Evolutionary conservation across 2,329 filamentous ascomycete genomes (phyloP), one percentile per base, ranked within the genome.

Genomic region (Nemania sp.): DNA sequence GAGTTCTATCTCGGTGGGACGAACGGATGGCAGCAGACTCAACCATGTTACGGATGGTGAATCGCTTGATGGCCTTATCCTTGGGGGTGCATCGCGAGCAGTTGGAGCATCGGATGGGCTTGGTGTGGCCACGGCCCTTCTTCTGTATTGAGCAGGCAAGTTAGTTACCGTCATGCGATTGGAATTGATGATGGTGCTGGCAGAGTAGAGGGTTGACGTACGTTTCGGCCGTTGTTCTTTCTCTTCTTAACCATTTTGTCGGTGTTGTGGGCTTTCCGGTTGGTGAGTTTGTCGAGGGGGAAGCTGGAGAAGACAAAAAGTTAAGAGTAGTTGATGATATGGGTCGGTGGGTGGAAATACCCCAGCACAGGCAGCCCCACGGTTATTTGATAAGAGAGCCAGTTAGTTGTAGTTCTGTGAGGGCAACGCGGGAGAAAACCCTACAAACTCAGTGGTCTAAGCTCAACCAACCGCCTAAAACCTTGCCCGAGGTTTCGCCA

Each of bases 11-110:
- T 49, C 20, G 43, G 56, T 5, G 29, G 32, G 75, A 93, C 94
- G 81, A 94, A 98, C 97, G 96, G 85, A 99, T 98, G 82, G 96
- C 96, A 82, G 97, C 96, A 81, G 94, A 98, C 88, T 99, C 96
- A 78, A 99, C 96, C 96, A 99, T 99, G 92, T 99, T 98, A 85
- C 96, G 92, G 90, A 99, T 89, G 87, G 96, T 99, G 90, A 99
- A 99, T 87, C 96, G 91, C 94, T 99, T 99, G 90, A 99, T 98
- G 78, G 97, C 96, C 93, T 99, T 99, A 83, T 99, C 96, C 92
- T 99, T 99, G 84, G 94, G 94, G 71, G 93, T 97, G 89, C 92
- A 94, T 87, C 92, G 89, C 82, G 87, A 88, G 87, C 87, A 89
- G 87, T 89, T 89, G 84, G 84, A 87, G 87, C 87, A 89, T 78